A percentile compares a stretch with the other conserved stretches of the same genome.
phyloP scores from a whole-genome alignment of 345 rosid genomes.

The Eucalyptus globulus region DNA sequence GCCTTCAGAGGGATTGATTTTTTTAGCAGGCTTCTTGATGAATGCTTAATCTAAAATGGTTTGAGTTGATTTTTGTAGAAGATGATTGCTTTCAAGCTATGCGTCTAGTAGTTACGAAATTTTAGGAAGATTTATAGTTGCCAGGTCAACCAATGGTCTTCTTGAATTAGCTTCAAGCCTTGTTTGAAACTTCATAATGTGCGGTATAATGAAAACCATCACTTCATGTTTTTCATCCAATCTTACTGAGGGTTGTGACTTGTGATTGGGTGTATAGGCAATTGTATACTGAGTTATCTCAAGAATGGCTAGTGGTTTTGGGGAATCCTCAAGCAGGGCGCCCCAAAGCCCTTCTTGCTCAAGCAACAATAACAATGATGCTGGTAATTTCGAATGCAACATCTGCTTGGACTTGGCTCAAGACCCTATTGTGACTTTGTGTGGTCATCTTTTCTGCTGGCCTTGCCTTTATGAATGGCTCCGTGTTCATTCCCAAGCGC shows the following conservation, averaged over 20 bases:
- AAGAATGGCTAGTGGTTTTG: conserved; percentile 49
- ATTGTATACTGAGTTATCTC: not conserved
- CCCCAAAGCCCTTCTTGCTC: conserved; percentile 56
- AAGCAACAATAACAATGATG: conserved; percentile 40
- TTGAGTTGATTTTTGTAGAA: not conserved
- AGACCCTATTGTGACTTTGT: conserved; percentile 94
- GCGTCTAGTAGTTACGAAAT: not conserved
- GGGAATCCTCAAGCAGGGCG: conserved; percentile 52
- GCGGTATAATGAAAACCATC: not conserved
- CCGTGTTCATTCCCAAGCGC: conserved; percentile 62
- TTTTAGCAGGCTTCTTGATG: not conserved
- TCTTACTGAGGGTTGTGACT: not conserved
- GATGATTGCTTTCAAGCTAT: not conserved
- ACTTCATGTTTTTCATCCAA: not conserved
- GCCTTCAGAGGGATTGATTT: not conserved
- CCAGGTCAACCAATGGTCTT: not conserved
- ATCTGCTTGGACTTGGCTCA: conserved; percentile 98
- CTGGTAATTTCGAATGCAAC: conserved; percentile 88
- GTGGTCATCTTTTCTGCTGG: conserved; percentile 99
- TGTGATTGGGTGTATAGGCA: not conserved
- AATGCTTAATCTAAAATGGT: not conserved
- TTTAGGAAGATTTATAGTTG: not conserved
- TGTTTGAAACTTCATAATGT: not conserved
- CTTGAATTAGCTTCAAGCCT: not conserved
- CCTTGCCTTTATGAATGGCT: conserved; percentile 99